Evolutionary conservation across 1,284 basidiomycete genomes (phyloP), one percentile per base, ranked within the genome.

Genomic region (Pterulicium gracile): DNA sequence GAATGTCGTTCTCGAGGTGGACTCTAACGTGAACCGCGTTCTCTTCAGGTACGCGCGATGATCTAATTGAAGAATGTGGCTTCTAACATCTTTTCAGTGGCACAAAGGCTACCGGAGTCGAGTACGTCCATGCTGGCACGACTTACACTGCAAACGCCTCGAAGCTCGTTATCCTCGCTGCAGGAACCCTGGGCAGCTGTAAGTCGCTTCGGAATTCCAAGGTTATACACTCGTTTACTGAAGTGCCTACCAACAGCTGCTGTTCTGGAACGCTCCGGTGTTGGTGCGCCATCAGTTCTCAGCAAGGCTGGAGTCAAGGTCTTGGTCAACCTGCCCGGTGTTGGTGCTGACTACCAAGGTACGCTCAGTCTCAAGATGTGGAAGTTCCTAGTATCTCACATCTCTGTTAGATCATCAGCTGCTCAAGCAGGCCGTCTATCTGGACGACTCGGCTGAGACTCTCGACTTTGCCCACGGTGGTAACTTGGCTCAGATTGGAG

Each of bases 291-390:
- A 10, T 56, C 59, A 0, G 51, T 76, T 4, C 58, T 81, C 10
- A 54, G 65, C 34, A 60, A 65, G 43, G 55, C 63, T 35, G 66
- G 65, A 1, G 58, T 81, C 20, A 34, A 52, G 14, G 57, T 62
- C 13, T 19, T 71, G n/a, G 69, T 77, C 3, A 67, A 78, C 39
- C 59, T 80, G 3, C 70, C 71, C 2, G 77, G 76, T 2, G 78
- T 81, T 0, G 79, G 79, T 3, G 70, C 75, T 50, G 62, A 69
- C 20, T 75, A 72, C 48, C 66, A 71, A 57, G 77, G 77, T 70
- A 46, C 41, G 59, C 48, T 14, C n/a, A n/a, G n/a, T n/a, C n/a
- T n/a, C n/a, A 14, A 15, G 14, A 35, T 39, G n/a, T 39, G 15
- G 5, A 17, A 7, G n/a, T 5, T 10, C 5, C 15, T 17, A 13